Conservation (phyloP, 805 yeast genomes). For the Schizosaccharomyces osmophilus region DNA sequence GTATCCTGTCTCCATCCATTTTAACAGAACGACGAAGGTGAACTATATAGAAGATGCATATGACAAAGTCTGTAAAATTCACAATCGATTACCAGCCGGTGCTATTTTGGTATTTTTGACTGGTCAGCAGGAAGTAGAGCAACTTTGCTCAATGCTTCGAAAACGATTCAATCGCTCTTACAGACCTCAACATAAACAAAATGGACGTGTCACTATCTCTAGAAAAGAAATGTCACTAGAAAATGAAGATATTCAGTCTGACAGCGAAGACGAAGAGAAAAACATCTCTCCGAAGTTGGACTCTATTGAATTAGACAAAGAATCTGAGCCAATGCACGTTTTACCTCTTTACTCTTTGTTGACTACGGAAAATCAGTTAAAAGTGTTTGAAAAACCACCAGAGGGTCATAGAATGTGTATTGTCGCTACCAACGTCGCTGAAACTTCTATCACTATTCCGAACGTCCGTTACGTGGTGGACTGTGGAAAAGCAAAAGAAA, state of each 20-base stretch:
- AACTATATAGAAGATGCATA: constrained; percentile 74
- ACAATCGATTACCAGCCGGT: constrained; percentile 68
- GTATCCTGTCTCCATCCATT: constrained; percentile 68
- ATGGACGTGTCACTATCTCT: constrained; percentile 21
- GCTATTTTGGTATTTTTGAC: constrained; percentile 80
- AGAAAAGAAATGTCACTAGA: constrained; percentile 48
- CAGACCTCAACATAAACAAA: neutral
- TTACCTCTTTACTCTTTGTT: constrained; percentile 76
- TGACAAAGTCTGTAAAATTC: constrained; percentile 67
- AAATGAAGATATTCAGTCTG: constrained; percentile 61
- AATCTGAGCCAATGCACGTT: constrained; percentile 51
- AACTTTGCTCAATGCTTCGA: constrained; percentile 44
- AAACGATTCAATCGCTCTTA: constrained; percentile 34
- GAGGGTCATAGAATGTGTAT: constrained; percentile 66
- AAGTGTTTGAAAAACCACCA: constrained; percentile 71
- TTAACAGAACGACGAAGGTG: constrained; percentile 48
- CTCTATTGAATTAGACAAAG: constrained; percentile 11
- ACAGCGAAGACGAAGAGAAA: constrained; percentile 8
- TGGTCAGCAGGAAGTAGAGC: constrained; percentile 76
- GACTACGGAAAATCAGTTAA: constrained; percentile 90
- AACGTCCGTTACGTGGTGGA: constrained; percentile 87
- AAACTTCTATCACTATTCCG: constrained; percentile 89
- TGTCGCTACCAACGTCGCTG: constrained; percentile 93
- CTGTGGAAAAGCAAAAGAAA: constrained; percentile 79
- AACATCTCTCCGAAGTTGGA: constrained; percentile 6